These are phyloP conservation scores for Oryza punctata DNA, from an alignment of 176 grass and related monocot species.

Conservation along the genomic window DNA sequence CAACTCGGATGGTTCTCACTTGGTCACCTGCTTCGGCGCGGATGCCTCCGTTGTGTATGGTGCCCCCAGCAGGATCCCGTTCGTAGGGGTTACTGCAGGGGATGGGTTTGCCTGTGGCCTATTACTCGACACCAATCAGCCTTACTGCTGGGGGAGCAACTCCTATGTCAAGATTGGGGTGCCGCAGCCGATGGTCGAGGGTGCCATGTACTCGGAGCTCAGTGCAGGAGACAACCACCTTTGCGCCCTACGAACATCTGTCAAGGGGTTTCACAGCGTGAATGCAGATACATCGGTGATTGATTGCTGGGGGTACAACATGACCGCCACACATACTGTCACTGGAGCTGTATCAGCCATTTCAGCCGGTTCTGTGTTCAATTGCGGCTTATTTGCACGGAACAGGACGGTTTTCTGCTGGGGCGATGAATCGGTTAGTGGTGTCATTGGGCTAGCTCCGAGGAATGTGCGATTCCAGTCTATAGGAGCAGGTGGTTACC, in stretches of 20 bases:
- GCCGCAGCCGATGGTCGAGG: constrained; percentile 93
- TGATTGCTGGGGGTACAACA: constrained; percentile 99
- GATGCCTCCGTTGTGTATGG: constrained; percentile 94
- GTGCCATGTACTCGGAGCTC: constrained; percentile 67
- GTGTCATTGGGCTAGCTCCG: constrained; percentile 69
- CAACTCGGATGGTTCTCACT: constrained; percentile 76
- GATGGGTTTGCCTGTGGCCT: constrained; percentile 93
- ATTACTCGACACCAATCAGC: constrained; percentile 76
- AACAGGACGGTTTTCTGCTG: constrained; percentile 88
- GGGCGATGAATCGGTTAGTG: constrained; percentile 84
- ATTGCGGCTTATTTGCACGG: constrained; percentile 64
- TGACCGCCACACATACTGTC: constrained; percentile 68
- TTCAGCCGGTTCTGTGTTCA: constrained; percentile 90
- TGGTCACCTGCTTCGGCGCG: constrained; percentile 75
- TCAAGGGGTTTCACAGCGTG: constrained; percentile 33
- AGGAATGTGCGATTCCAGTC: constrained; percentile 70
- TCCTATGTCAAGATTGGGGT: constrained; percentile 92
- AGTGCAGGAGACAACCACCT: constrained; percentile 93
- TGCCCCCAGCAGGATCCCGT: constrained; percentile 66
- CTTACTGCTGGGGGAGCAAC: constrained; percentile 97
- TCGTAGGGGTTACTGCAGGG: constrained; percentile 80
- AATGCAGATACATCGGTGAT: constrained; percentile 48
- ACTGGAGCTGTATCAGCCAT: constrained; percentile 50
- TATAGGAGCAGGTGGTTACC: constrained; percentile 85
- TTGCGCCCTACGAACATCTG: constrained; percentile 55